Evolutionary conservation across 768 basidiomycete genomes (phyloP).

Genomic region (Paxillus ammoniavirescens): DNA sequence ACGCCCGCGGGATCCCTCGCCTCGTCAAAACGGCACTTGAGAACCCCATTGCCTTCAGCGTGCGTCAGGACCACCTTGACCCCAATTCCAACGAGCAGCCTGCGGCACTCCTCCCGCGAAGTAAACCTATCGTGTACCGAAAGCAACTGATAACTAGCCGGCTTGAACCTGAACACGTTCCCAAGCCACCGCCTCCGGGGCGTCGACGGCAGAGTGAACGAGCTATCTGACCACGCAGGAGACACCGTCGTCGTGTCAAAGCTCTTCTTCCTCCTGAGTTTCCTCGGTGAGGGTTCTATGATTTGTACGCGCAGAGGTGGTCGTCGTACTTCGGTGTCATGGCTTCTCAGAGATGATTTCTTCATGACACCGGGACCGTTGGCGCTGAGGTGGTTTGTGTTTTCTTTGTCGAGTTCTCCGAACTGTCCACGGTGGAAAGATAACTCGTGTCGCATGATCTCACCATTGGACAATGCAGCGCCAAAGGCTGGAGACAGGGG

Average conservation of each 20-base stretch:
- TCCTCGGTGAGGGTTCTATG: slow-evolving; percentile 45
- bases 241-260: slow-evolving; percentile 24
- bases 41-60: slow-evolving; percentile 57
- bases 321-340: slow-evolving; percentile 15
- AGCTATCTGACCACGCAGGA: slow-evolving; percentile 46
- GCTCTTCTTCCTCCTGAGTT: slow-evolving; percentile 33
- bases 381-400: slow-evolving; percentile 22
- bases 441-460: slow-evolving; percentile 1
- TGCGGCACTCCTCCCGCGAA: slow-evolving; percentile 72
- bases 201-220: slow-evolving; percentile 43
- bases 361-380: slow-evolving; percentile 27
- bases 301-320: slow-evolving; percentile 46
- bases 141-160: slow-evolving; percentile 53
- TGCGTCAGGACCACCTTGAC: slow-evolving; percentile 66
- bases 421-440: slow-evolving; percentile 9
- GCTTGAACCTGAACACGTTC: slow-evolving; percentile 85
- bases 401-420: slow-evolving; percentile 58
- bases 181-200: slow-evolving; percentile 76
- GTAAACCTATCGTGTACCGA: slow-evolving; percentile 59
- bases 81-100: slow-evolving; percentile 69
- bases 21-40: slow-evolving; percentile 80
- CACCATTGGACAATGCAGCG: slow-evolving; percentile 8
- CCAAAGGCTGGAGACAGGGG: slow-evolving; percentile 26
- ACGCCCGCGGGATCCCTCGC: slow-evolving; percentile 53
- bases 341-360: slow-evolving; percentile 46